These are phyloP conservation scores for Fusarium virguliforme DNA, from an alignment of 2,329 filamentous ascomycete species.

Conservation along the genomic window DNA sequence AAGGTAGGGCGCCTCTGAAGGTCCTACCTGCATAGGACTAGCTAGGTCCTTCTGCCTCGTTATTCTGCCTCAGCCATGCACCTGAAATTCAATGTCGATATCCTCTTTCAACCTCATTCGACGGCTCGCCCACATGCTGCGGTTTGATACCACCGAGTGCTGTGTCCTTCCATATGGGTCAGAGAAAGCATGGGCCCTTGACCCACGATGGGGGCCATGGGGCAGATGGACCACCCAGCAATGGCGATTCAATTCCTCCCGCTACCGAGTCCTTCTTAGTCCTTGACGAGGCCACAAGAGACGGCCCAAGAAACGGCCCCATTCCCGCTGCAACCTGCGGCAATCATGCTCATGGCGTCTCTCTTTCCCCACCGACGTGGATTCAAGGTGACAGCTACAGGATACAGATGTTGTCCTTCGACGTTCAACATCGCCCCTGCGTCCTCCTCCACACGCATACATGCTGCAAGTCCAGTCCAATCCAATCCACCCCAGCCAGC, in stretches of 20 bases:
- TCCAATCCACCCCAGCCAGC: not conserved
- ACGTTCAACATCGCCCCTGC: slow-evolving; percentile 6
- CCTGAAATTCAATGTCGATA: not conserved
- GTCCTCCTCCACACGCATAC: slow-evolving; percentile 5
- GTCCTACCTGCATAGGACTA: slow-evolving; percentile 6
- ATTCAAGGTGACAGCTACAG: slow-evolving; percentile 3
- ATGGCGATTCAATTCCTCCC: slow-evolving; percentile 37
- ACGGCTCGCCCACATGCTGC: slow-evolving; percentile 6
- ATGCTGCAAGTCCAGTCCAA: no score
- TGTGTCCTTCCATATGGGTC: not conserved
- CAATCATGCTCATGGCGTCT: slow-evolving; percentile 9
- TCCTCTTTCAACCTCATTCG: not conserved
- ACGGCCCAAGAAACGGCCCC: not conserved
- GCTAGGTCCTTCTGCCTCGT: slow-evolving; percentile 29
- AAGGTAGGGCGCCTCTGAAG: not conserved
- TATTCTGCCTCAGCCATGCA: slow-evolving; percentile 23
- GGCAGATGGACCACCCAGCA: slow-evolving; percentile 22
- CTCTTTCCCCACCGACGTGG: slow-evolving; percentile 18
- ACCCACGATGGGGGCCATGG: not conserved
- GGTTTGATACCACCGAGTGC: not conserved
- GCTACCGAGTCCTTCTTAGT: slow-evolving; percentile 31
- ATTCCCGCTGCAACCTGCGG: slow-evolving; percentile 3
- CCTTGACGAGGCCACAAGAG: not conserved
- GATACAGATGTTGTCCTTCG: slow-evolving; percentile 11
- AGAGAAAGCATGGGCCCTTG: slow-evolving; percentile 2